These are phyloP conservation scores for Aspergillus haitiensis DNA, from an alignment of 495 filamentous ascomycete species.

Conservation along the genomic window DNA sequence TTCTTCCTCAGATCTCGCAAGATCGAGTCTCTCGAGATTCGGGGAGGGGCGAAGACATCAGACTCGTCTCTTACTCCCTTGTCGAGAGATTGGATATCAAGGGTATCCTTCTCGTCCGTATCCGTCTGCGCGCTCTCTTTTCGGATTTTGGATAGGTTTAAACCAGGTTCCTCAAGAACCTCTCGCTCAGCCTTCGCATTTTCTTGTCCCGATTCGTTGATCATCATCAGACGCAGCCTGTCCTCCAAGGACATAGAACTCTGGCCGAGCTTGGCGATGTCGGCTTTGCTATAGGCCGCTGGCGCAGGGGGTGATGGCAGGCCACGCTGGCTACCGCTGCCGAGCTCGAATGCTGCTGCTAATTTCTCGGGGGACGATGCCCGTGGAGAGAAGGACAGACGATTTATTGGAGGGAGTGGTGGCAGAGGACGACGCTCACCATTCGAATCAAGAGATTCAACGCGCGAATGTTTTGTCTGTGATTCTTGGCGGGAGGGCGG, in stretches of 20 bases:
- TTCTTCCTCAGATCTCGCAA: slow-evolving; percentile 81
- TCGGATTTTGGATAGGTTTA: not conserved
- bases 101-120: slow-evolving; percentile 26
- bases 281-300: slow-evolving; percentile 64
- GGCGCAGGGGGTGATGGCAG: slow-evolving; percentile 66
- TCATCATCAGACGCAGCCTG: slow-evolving; percentile 78
- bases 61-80: slow-evolving; percentile 30
- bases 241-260: slow-evolving; percentile 79
- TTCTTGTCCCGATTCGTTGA: slow-evolving; percentile 54
- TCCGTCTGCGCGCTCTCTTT: not conserved
- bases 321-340: slow-evolving; percentile 57
- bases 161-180: not conserved
- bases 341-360: slow-evolving; percentile 64
- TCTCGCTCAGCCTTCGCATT: slow-evolving; percentile 12
- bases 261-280: slow-evolving; percentile 66
- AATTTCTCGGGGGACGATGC: slow-evolving; percentile 50
- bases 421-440: slow-evolving; percentile 73
- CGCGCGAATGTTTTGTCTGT: slow-evolving; percentile 45
- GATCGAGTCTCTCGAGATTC: slow-evolving; percentile 91
- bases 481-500: slow-evolving; percentile 41
- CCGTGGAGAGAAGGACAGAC: slow-evolving; percentile 36
- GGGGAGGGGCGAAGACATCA: slow-evolving; percentile 54
- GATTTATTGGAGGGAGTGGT: slow-evolving; percentile 60
- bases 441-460: slow-evolving; percentile 69
- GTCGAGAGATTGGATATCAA: slow-evolving; percentile 31